These are phyloP conservation scores for Piromyces finnis DNA, from an alignment of 192 early-diverging fungal species.

Conservation along the genomic window DNA sequence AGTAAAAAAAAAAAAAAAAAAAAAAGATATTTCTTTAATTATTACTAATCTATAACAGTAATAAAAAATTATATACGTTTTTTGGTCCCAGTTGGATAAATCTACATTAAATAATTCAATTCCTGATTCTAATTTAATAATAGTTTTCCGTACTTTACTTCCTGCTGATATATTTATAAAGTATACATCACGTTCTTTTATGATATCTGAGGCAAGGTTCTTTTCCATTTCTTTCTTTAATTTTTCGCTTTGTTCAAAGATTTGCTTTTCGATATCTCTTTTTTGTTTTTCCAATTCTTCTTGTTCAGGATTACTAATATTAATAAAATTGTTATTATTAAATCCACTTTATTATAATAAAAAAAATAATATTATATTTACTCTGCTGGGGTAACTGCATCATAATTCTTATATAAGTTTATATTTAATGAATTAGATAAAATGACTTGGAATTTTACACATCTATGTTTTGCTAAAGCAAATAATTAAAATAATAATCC, in stretches of 20 bases:
- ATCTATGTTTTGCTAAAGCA: background rate
- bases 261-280: background rate
- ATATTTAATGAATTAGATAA: background rate
- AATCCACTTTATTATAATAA: no score
- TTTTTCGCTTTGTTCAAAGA: background rate
- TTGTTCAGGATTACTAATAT: background rate
- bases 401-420: background rate
- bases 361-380: no score
- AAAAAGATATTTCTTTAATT: no score
- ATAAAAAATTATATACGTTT: background rate
- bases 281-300: background rate
- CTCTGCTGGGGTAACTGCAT: background rate
- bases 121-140: background rate
- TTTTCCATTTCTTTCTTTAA: background rate
- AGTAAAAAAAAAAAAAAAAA: no score
- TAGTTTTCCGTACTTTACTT: background rate
- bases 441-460: background rate
- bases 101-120: background rate
- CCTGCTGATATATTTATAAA: background rate
- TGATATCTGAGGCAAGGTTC: background rate
- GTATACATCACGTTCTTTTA: background rate
- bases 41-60: no score
- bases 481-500: background rate
- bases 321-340: no score
- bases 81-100: background rate